A percentile compares a stretch with the other conserved stretches of the same genome.
Evolutionary conservation across 495 filamentous ascomycete species (phyloP).

Genomic region (Annulohypoxylon moriforme): DNA sequence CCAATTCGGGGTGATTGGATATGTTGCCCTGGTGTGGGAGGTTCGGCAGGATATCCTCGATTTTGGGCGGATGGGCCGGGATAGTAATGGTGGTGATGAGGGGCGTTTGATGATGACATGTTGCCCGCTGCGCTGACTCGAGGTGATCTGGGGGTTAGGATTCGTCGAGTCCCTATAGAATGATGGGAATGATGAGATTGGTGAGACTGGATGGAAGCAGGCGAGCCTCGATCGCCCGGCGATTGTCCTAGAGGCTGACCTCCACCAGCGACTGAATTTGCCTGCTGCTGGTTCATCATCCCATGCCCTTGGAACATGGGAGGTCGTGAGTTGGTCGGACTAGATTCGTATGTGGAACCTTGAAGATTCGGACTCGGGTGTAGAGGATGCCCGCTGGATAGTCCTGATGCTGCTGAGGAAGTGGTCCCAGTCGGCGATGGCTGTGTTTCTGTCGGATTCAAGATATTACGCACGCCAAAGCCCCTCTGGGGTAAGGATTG

Average conservation of each 20-base stretch:
- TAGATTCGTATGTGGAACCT: conserved; percentile 48
- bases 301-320: conserved; percentile 46
- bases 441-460: conserved; percentile 59
- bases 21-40: conserved; percentile 33
- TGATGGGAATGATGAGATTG: conserved; percentile 47
- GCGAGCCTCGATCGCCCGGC: conserved; percentile 52
- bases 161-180: conserved; percentile 57
- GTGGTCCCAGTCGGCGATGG: conserved; percentile 34
- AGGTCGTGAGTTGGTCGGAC: conserved; percentile 44
- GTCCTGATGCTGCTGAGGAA: conserved; percentile 38
- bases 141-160: conserved; percentile 76
- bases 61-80: conserved; percentile 51
- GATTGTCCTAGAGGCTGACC: conserved; percentile 48
- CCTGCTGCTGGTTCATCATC: conserved; percentile 44
- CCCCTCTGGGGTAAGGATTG: conserved; percentile 54
- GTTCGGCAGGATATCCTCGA: conserved; percentile 30
- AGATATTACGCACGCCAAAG: conserved; percentile 62
- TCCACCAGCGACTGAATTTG: conserved; percentile 46
- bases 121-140: conserved; percentile 58
- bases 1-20: conserved; percentile 45
- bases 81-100: conserved; percentile 54
- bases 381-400: conserved; percentile 21
- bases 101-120: conserved; percentile 59
- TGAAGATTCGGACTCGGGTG: conserved; percentile 40
- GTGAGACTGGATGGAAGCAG: conserved; percentile 54